Conservation (phyloP, 2,329 filamentous ascomycete species). For the Sporothrix pseudoabietina region DNA sequence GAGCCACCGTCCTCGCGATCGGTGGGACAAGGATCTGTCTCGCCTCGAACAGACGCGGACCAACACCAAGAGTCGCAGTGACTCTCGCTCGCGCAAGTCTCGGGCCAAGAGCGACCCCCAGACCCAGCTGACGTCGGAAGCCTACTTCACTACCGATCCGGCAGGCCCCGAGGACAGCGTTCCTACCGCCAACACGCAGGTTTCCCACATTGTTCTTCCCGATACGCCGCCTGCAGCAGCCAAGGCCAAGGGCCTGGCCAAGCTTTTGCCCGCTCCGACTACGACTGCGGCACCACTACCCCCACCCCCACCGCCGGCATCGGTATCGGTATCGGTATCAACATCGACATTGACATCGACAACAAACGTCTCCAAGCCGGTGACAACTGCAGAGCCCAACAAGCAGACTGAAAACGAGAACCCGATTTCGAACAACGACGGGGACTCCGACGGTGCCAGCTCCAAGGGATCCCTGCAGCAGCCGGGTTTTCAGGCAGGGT, state of each 20-base stretch:
- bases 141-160: constrained; percentile 57
- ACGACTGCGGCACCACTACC: not conserved
- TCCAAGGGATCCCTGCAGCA: not conserved
- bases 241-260: not conserved
- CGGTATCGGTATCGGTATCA: not conserved
- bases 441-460: not conserved
- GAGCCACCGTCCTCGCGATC: constrained; percentile 76
- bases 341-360: not conserved
- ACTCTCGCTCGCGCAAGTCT: constrained; percentile 51
- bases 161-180: constrained; percentile 49
- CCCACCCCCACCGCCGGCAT: constrained; percentile 9
- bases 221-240: not conserved
- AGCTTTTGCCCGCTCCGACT: not conserved
- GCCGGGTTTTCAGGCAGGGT: constrained; percentile 42
- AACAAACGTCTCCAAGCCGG: not conserved
- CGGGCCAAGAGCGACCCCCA: constrained; percentile 53
- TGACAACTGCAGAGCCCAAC: not conserved
- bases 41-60: constrained; percentile 55
- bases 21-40: constrained; percentile 71
- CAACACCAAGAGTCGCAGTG: constrained; percentile 44
- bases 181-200: not conserved
- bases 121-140: constrained; percentile 55
- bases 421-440: not conserved
- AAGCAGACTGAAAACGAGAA: constrained; percentile 1
- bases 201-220: not conserved